These are phyloP conservation scores for Glonium stellatum DNA, from an alignment of 495 filamentous ascomycete species.

Conservation along the genomic window DNA sequence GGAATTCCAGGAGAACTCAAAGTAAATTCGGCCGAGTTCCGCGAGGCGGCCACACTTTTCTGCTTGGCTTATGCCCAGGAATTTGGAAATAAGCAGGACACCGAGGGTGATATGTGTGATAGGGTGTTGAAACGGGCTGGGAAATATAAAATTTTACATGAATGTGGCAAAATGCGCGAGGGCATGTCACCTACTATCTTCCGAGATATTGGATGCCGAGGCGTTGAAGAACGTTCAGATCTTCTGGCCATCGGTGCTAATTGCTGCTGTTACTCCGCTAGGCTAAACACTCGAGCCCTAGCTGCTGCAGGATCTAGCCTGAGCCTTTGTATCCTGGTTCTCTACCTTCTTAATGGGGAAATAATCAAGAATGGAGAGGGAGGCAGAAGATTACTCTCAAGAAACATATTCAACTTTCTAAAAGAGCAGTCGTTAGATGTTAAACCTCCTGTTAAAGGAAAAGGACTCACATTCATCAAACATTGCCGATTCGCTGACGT, in stretches of 20 bases:
- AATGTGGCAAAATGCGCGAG: background rate
- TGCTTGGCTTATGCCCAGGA: background rate
- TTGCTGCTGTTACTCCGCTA: background rate
- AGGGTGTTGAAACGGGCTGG: background rate
- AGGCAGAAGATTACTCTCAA: background rate
- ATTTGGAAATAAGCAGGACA: background rate
- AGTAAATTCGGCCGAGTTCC: background rate
- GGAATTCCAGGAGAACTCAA: background rate
- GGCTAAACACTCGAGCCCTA: background rate
- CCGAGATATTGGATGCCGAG: background rate
- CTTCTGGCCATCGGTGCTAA: background rate
- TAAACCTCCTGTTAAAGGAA: background rate
- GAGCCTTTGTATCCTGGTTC: background rate
- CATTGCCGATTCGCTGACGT: slow-evolving; percentile 2
- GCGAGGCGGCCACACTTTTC: background rate
- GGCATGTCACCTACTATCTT: background rate
- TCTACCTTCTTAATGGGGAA: background rate
- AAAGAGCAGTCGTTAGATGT: background rate
- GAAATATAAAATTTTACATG: background rate
- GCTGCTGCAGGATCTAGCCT: background rate
- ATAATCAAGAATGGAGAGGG: background rate
- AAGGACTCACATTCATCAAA: slow-evolving; percentile 9
- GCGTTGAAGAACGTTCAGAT: background rate
- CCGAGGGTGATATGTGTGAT: background rate
- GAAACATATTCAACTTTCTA: slow-evolving; percentile 6